Evolutionary conservation across 352 stramenopile species (phyloP).

Genomic region (Globisporangium nunn): DNA sequence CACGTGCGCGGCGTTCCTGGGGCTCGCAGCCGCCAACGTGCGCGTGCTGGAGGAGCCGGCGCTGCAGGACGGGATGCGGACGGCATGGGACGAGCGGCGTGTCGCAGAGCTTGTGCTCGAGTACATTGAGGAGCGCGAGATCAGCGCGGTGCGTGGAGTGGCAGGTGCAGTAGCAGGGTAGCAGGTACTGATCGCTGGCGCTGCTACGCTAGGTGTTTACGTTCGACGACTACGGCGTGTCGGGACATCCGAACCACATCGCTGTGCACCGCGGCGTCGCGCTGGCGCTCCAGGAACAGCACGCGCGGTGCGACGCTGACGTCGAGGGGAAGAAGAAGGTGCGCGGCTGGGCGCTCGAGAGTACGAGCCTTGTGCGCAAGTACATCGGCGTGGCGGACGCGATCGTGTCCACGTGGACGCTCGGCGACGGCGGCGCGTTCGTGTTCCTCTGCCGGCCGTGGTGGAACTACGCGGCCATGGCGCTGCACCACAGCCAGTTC

Average conservation of each 20-base stretch:
- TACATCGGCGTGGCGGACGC: conserved; percentile 83
- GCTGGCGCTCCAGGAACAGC: conserved; percentile 30
- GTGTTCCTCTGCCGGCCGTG: conserved; percentile 50
- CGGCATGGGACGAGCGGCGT: conserved; percentile 57
- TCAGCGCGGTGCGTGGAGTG: conserved; percentile 47
- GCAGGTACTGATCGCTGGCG: neutral
- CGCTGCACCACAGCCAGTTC: conserved; percentile 90
- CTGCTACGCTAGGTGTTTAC: conserved; percentile 73
- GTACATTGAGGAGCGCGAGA: conserved; percentile 45
- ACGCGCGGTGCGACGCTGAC: conserved; percentile 25
- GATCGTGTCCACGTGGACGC: conserved; percentile 34
- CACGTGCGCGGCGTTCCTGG: conserved; percentile 41
- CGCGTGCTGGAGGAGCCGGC: conserved; percentile 68
- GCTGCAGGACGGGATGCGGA: conserved; percentile 84
- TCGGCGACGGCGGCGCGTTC: conserved; percentile 23
- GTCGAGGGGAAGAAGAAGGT: conserved; percentile 14
- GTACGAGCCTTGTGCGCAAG: conserved; percentile 77
- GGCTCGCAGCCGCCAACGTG: conserved; percentile 38
- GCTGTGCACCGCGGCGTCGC: conserved; percentile 58
- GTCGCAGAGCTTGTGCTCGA: conserved; percentile 52
- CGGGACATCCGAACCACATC: conserved; percentile 92
- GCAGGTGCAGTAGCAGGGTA: neutral
- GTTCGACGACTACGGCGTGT: conserved; percentile 92
- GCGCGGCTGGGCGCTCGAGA: conserved; percentile 60
- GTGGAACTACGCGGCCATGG: conserved; percentile 90